Percentiles rank a stretch among this genome's conserved stretches.
Evolutionary conservation across 768 basidiomycete species (phyloP).

Genomic region (Kwoniella sp.): DNA sequence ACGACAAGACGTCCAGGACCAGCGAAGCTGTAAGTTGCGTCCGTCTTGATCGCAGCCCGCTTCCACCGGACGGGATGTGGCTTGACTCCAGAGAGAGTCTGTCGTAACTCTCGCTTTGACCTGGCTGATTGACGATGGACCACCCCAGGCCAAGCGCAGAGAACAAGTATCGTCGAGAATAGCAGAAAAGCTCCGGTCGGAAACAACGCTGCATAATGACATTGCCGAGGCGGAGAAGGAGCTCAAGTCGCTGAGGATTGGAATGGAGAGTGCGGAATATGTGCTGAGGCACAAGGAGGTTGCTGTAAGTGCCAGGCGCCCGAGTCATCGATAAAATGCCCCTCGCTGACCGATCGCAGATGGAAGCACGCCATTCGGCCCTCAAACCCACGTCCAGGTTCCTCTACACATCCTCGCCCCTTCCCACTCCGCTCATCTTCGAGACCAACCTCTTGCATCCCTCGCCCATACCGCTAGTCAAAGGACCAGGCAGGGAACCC

Average conservation of each 20-base stretch:
- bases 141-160: slow-evolving; percentile 43
- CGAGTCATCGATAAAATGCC: neutral
- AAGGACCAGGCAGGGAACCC: slow-evolving; percentile 34
- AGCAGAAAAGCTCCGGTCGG: slow-evolving; percentile 38
- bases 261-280: slow-evolving; percentile 37
- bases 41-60: neutral
- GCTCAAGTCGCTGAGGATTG: slow-evolving; percentile 37
- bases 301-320: slow-evolving; percentile 31
- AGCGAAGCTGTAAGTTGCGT: slow-evolving; percentile 41
- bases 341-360: slow-evolving; percentile 5
- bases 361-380: slow-evolving; percentile 36
- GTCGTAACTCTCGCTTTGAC: no score
- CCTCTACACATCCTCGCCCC: slow-evolving; percentile 38
- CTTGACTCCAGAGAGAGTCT: no score
- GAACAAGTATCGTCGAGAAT: slow-evolving; percentile 43
- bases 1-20: slow-evolving; percentile 39
- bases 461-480: slow-evolving; percentile 41
- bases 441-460: slow-evolving; percentile 34
- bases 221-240: slow-evolving; percentile 43
- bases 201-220: slow-evolving; percentile 42
- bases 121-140: neutral
- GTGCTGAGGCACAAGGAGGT: slow-evolving; percentile 37
- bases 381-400: slow-evolving; percentile 40
- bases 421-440: slow-evolving; percentile 21
- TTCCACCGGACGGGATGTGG: neutral